phyloP scores from a whole-genome alignment of 345 rosid species.

The Zanthoxylum bungeanum region DNA sequence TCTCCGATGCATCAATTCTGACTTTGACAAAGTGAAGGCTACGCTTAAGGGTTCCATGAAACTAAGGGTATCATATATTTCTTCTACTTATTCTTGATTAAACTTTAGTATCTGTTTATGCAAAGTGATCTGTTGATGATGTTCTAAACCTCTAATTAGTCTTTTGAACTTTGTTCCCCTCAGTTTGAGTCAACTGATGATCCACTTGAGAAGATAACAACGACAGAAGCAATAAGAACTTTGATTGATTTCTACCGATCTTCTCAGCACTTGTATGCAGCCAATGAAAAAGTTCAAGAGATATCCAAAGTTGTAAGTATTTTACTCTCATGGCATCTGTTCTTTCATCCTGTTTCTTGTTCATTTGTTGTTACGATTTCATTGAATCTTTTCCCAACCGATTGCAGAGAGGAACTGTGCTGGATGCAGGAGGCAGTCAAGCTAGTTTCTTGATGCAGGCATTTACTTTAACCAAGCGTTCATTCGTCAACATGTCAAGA shows the following conservation, averaged over 20 bases:
- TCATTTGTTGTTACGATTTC: not conserved
- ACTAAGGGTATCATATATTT: conserved; percentile 45
- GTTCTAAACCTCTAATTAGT: too few species aligned
- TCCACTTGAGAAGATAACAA: conserved; percentile 82
- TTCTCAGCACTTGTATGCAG: conserved; percentile 58
- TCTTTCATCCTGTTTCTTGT: not conserved
- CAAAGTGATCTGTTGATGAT: not conserved
- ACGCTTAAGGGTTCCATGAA: conserved; percentile 94
- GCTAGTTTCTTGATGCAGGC: conserved; percentile 93
- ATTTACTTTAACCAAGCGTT: conserved; percentile 75
- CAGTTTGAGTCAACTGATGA: conserved; percentile 74
- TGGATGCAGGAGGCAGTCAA: conserved; percentile 90
- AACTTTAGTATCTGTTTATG: not conserved
- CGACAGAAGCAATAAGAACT: conserved; percentile 71
- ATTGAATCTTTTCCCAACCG: not conserved
- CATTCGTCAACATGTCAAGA: conserved; percentile 89
- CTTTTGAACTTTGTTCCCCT: conserved; percentile 5
- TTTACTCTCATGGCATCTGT: not conserved
- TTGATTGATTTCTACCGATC: conserved; percentile 62
- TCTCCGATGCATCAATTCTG: conserved; percentile 85
- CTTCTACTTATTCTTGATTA: not conserved
- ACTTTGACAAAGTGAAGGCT: conserved; percentile 93
- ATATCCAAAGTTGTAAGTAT: conserved; percentile 82
- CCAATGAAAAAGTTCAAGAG: conserved; percentile 71
- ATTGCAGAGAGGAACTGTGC: conserved; percentile 85